These are phyloP conservation scores for Stemphylium vesicarium DNA, from an alignment of 2,329 filamentous ascomycete species.

Conservation along the genomic window DNA sequence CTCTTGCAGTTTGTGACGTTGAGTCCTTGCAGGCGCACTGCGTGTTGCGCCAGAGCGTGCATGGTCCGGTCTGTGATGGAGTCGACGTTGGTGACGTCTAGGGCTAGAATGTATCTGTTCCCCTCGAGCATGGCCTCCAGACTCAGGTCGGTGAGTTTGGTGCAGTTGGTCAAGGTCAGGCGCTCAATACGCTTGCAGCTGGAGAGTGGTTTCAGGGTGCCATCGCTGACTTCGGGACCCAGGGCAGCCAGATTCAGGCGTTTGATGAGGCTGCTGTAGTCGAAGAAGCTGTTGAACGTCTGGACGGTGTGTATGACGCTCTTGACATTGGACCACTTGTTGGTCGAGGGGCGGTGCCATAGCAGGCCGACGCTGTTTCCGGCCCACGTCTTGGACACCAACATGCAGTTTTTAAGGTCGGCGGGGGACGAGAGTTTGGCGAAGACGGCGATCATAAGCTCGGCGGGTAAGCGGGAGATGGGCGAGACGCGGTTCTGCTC, in stretches of 20 bases:
- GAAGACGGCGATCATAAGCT: constrained; percentile 94
- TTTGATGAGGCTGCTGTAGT: constrained; percentile 89
- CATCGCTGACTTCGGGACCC: constrained; percentile 80
- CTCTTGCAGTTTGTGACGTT: constrained; percentile 88
- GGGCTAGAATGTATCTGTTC: constrained; percentile 80
- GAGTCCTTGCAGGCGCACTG: constrained; percentile 83
- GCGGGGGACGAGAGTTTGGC: constrained; percentile 75
- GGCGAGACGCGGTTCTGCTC: constrained; percentile 75
- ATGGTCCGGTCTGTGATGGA: constrained; percentile 84
- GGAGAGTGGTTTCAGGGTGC: constrained; percentile 80
- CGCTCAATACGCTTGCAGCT: constrained; percentile 91
- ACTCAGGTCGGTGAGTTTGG: constrained; percentile 80
- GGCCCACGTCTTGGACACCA: constrained; percentile 94
- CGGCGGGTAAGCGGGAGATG: constrained; percentile 84
- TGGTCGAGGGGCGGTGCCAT: constrained; percentile 93
- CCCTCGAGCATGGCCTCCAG: constrained; percentile 79
- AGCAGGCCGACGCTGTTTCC: constrained; percentile 89
- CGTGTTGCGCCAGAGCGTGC: constrained; percentile 78
- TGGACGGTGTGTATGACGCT: constrained; percentile 81
- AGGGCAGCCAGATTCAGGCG: constrained; percentile 87
- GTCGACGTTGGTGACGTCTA: constrained; percentile 85
- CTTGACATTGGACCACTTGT: constrained; percentile 80
- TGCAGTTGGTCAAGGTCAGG: constrained; percentile 89
- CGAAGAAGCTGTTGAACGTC: constrained; percentile 77
- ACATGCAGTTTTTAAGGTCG: constrained; percentile 87